Percentiles rank a stretch among this genome's conserved stretches.
Conservation (phyloP, 1,139 yeast genomes). For the Scheffersomyces titani region DNA sequence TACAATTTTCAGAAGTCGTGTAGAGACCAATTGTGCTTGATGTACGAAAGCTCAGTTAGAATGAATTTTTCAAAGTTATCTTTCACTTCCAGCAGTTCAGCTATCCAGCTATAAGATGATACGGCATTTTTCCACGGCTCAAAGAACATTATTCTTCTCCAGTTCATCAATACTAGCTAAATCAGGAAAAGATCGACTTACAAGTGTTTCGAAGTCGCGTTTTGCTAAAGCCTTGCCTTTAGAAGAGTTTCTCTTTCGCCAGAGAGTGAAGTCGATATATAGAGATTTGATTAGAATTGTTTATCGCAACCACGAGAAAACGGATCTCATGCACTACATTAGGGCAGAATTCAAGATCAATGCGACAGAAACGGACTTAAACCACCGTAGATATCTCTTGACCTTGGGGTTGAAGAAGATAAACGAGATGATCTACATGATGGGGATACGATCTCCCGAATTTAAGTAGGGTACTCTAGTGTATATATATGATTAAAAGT, state of each 20-base stretch:
- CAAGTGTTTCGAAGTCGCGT: neutral
- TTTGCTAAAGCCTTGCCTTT: neutral
- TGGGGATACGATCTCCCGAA: conserved; percentile 14
- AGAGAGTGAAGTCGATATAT: conserved; percentile 33
- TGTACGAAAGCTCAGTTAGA: neutral
- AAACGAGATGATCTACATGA: conserved; percentile 21
- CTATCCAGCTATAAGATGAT: neutral
- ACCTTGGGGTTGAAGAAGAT: conserved; percentile 32
- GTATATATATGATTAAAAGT: neutral
- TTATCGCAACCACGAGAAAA: conserved; percentile 38
- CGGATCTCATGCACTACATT: conserved; percentile 34
- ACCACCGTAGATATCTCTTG: conserved; percentile 41
- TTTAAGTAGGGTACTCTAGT: neutral
- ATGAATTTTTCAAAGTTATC: neutral
- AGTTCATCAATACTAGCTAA: neutral
- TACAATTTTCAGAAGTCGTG: neutral
- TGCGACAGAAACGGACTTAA: conserved; percentile 28
- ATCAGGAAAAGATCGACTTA: neutral
- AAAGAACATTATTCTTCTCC: neutral
- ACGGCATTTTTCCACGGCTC: neutral
- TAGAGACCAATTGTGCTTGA: neutral
- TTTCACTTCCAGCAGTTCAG: neutral
- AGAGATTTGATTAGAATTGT: conserved; percentile 35
- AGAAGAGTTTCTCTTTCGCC: conserved; percentile 42
- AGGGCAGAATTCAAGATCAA: conserved; percentile 37